A percentile compares a stretch with the other conserved stretches of the same genome.
phyloP scores from a whole-genome alignment of 768 basidiomycete genomes.

The Lyophyllum decastes region DNA sequence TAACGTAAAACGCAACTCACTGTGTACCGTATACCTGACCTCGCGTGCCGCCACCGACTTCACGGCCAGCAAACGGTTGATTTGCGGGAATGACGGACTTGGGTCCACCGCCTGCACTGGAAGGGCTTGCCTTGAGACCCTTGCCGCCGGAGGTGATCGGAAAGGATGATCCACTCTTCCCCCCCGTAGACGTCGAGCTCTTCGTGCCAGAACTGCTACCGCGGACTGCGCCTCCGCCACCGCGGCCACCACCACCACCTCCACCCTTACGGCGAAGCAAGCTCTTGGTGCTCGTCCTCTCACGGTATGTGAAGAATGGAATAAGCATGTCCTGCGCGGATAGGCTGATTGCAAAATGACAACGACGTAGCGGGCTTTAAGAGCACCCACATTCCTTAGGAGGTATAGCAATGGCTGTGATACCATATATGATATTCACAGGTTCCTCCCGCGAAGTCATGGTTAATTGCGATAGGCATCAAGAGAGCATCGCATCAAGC shows the following conservation, averaged over 20 bases:
- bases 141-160: constrained; percentile 2
- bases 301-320: not conserved
- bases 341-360: not conserved
- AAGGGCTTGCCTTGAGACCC: constrained; percentile 1
- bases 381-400: not conserved
- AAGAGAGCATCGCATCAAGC: too few species aligned
- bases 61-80: constrained; percentile 12
- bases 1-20: not conserved
- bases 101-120: constrained; percentile 3
- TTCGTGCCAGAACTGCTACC: constrained; percentile 1
- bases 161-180: not conserved
- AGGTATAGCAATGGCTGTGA: not conserved
- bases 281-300: not conserved
- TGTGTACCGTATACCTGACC: constrained; percentile 10
- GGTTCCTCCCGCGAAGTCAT: too few species aligned
- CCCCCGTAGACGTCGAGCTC: not conserved
- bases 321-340: constrained; percentile 4
- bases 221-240: not conserved
- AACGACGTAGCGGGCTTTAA: not conserved
- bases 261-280: constrained; percentile 15
- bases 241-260: constrained; percentile 7
- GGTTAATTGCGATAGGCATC: not conserved
- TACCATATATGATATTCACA: too few species aligned
- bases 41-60: constrained; percentile 14
- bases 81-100: constrained; percentile 9